These are phyloP conservation scores for Limonium bicolor DNA, from an alignment of 148 eudicot species.

Conservation along the genomic window DNA sequence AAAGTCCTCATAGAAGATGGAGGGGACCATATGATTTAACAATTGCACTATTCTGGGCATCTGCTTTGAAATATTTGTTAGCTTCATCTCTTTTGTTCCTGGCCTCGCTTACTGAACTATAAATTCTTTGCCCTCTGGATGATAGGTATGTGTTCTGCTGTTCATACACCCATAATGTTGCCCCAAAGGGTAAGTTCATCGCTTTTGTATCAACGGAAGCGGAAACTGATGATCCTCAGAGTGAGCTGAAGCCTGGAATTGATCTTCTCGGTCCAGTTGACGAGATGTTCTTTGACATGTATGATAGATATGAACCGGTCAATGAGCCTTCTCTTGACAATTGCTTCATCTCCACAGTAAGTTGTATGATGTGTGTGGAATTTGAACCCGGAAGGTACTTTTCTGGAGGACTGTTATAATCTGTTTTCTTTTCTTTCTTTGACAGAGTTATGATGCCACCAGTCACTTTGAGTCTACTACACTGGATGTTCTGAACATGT, in stretches of 20 bases:
- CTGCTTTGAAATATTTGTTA: no score
- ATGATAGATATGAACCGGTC: constrained; percentile 89
- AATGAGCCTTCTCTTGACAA: constrained; percentile 86
- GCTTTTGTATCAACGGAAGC: constrained; percentile 98
- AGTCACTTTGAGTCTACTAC: constrained; percentile 97
- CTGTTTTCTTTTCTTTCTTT: constrained; percentile 8
- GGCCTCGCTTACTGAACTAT: no score
- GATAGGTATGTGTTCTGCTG: constrained; percentile 97
- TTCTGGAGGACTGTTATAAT: neutral
- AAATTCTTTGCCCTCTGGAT: no score
- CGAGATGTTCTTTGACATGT: constrained; percentile 78
- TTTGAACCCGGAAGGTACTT: neutral
- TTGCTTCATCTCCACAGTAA: constrained; percentile 74
- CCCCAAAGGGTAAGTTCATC: constrained; percentile 92
- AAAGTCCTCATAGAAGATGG: no score
- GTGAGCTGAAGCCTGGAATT: constrained; percentile 75
- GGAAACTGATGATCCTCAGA: constrained; percentile 74
- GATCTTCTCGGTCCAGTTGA: constrained; percentile 91
- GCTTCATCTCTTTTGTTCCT: no score
- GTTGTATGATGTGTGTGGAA: no score
- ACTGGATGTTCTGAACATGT: constrained; percentile 83
- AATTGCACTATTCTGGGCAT: no score
- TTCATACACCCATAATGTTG: constrained; percentile 88
- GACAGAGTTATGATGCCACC: constrained; percentile 93
- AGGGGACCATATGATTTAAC: no score